A percentile compares a stretch with the other conserved stretches of the same genome.
Evolutionary conservation across 2,329 filamentous ascomycete genomes (phyloP).

Genomic region (Alternaria rosae): DNA sequence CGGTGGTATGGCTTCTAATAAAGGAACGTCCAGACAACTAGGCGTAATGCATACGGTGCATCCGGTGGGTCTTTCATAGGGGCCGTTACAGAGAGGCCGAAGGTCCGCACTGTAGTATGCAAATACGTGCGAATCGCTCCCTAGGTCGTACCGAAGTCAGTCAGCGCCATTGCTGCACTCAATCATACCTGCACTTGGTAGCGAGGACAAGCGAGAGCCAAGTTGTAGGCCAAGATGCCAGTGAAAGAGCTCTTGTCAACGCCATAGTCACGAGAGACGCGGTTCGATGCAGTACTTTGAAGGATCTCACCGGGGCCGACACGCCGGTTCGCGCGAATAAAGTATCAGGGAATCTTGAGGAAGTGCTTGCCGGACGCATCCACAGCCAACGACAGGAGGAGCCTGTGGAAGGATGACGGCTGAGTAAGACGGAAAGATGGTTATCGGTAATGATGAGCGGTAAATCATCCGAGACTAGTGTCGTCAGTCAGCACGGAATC

Average conservation of each 20-base stretch:
- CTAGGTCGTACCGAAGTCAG: constrained; percentile 10
- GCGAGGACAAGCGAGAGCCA: not conserved
- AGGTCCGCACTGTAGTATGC: constrained; percentile 8
- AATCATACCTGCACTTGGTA: constrained; percentile 9
- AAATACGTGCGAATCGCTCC: constrained; percentile 15
- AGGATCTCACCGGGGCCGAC: constrained; percentile 2
- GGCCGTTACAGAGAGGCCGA: not conserved
- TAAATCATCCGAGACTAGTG: constrained; percentile 15
- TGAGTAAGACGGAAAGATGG: constrained; percentile 32
- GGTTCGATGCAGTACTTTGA: constrained; percentile 4
- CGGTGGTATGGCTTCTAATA: not conserved
- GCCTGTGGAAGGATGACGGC: constrained; percentile 12
- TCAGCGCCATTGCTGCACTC: constrained; percentile 24
- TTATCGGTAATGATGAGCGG: constrained; percentile 23
- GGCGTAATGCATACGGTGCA: constrained; percentile 1
- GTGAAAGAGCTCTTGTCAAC: constrained; percentile 8
- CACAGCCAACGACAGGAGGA: constrained; percentile 9
- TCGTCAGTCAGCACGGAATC: constrained; percentile 17
- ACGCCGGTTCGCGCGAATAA: constrained; percentile 1
- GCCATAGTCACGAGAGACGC: constrained; percentile 20
- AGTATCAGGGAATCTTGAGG: not conserved
- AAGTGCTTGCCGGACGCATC: constrained; percentile 6
- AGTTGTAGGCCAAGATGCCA: not conserved
- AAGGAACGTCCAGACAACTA: constrained; percentile 5
- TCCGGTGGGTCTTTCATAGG: not conserved